These are phyloP conservation scores for Dalbergia oliveri DNA, from an alignment of 306 rosid species.

Conservation along the genomic window DNA sequence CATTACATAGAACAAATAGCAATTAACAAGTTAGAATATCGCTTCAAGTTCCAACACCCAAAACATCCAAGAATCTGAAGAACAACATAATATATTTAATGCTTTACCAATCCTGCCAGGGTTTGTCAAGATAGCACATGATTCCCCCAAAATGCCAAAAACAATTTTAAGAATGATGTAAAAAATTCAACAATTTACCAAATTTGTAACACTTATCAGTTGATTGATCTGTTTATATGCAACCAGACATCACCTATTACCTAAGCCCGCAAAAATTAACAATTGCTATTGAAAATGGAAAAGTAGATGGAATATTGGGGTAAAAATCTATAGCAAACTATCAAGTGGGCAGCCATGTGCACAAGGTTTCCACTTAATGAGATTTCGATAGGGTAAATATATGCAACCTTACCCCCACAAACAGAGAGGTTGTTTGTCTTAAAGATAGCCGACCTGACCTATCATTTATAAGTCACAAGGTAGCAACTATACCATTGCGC, in stretches of 20 bases:
- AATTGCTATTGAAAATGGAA: constrained; percentile 3
- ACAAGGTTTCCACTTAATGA: too few relatives aligned
- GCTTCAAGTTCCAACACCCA: constrained; percentile 3
- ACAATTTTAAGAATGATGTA: background rate
- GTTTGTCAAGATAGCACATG: constrained; percentile 23
- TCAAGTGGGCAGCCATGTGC: background rate
- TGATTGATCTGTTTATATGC: constrained; percentile 21
- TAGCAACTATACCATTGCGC: too few relatives aligned
- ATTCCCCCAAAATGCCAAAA: background rate
- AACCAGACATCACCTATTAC: background rate
- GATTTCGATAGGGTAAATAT: too few relatives aligned
- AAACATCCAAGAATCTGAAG: constrained; percentile 5
- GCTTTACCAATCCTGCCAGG: background rate
- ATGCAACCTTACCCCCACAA: too few relatives aligned
- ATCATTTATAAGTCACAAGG: too few relatives aligned
- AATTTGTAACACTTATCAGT: constrained; percentile 11
- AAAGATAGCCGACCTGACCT: too few relatives aligned
- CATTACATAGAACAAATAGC: background rate
- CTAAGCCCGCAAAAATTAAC: constrained; percentile 16
- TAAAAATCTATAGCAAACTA: constrained; percentile 4
- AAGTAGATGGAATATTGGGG: constrained; percentile 14
- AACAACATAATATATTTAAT: constrained; percentile 6
- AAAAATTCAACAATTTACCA: background rate
- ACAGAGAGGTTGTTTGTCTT: too few relatives aligned
- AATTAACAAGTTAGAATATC: constrained; percentile 11